Evolutionary conservation across 345 rosid species (phyloP).

Genomic region (Eucalyptus sp.): DNA sequence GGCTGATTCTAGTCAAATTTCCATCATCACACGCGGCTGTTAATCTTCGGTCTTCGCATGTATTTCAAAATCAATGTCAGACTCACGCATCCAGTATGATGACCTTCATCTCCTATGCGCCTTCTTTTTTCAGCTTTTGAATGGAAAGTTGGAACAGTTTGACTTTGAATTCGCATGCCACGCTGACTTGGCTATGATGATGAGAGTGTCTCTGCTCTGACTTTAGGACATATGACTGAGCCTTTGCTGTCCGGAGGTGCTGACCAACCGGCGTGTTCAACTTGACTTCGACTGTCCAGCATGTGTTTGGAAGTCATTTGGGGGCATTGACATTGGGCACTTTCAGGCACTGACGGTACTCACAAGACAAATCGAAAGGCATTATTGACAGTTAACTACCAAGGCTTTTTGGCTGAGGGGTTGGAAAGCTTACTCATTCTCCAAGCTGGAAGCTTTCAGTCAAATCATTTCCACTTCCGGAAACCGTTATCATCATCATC

Average conservation of each 20-base stretch:
- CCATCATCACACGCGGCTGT: not conserved
- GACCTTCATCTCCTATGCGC: not conserved
- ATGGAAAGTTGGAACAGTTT: not conserved
- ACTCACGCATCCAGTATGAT: not conserved
- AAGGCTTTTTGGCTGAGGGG: not conserved
- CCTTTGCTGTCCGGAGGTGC: not conserved
- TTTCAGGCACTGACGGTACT: not conserved
- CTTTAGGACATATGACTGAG: not conserved
- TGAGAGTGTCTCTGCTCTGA: not conserved
- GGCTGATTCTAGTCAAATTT: not conserved
- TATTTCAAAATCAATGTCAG: not conserved
- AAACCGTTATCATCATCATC: not conserved
- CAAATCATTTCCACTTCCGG: accelerated
- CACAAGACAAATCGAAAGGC: not conserved
- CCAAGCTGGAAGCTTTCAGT: not conserved
- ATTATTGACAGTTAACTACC: not conserved
- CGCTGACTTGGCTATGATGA: not conserved
- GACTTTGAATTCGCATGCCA: not conserved
- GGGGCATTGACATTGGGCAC: not conserved
- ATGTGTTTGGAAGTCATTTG: not conserved
- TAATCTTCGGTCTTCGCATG: not conserved
- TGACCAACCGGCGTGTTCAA: not conserved
- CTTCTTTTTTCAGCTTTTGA: not conserved
- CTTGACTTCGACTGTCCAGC: not conserved
- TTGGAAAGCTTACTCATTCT: not conserved